phyloP scores from a whole-genome alignment of 139 green algal genomes.

The Chlamydomonas sp. region DNA sequence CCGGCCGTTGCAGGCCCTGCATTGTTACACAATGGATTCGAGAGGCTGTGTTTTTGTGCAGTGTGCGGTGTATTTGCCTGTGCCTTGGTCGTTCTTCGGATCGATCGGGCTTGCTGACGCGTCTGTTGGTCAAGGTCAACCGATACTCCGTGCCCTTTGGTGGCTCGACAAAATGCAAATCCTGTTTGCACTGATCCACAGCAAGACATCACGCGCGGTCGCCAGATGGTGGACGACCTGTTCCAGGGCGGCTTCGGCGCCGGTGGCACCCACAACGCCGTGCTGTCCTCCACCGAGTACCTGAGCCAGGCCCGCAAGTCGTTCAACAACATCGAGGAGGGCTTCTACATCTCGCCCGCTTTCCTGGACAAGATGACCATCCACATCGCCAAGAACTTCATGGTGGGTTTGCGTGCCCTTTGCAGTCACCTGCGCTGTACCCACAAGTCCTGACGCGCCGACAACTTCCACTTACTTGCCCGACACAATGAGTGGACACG shows the following conservation, averaged over 20 bases:
- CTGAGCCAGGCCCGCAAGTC: slow-evolving; percentile 67
- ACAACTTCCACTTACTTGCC: slow-evolving; percentile 69
- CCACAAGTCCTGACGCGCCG: slow-evolving; percentile 9
- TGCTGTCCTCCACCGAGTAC: slow-evolving; percentile 93
- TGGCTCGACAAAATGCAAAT: neutral
- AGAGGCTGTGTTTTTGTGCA: too few species aligned
- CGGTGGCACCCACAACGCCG: slow-evolving; percentile 90
- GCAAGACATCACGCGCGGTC: slow-evolving; percentile 96
- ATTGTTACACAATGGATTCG: too few species aligned
- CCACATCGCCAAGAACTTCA: slow-evolving; percentile 99
- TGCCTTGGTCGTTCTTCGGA: neutral
- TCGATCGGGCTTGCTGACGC: too few species aligned
- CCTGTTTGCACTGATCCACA: slow-evolving; percentile 47
- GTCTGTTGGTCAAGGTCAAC: neutral
- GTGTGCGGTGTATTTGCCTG: neutral
- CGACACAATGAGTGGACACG: too few species aligned
- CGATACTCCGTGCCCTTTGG: neutral
- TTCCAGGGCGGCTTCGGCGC: slow-evolving; percentile 85
- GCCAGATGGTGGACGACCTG: slow-evolving; percentile 92
- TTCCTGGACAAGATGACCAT: slow-evolving; percentile 98
- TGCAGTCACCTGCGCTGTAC: neutral
- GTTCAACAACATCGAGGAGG: slow-evolving; percentile 94
- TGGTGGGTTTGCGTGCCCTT: slow-evolving; percentile 51
- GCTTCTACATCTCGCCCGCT: slow-evolving; percentile 97
- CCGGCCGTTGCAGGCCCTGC: too few species aligned